Conservation (phyloP, 2,329 filamentous ascomycete species). For the Dactylellina drechsleri region DNA sequence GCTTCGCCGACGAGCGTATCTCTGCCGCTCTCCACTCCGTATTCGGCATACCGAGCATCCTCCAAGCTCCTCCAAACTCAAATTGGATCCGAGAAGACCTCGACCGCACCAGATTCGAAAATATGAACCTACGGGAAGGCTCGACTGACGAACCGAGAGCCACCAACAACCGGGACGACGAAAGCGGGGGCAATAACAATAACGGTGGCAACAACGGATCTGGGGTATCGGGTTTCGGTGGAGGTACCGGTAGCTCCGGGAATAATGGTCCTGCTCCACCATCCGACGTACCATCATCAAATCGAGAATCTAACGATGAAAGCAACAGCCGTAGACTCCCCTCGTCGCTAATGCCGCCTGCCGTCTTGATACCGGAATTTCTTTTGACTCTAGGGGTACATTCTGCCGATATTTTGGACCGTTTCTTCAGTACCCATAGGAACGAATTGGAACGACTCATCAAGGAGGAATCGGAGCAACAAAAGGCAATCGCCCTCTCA, state of each 20-base stretch:
- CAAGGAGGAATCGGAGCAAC: conserved; percentile 33
- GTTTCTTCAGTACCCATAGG: conserved; percentile 19
- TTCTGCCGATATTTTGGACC: conserved; percentile 40
- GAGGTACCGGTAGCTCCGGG: conserved; percentile 37
- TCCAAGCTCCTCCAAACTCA: conserved; percentile 54
- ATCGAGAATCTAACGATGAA: conserved; percentile 28
- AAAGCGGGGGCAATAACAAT: not conserved
- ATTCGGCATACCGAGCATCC: conserved; percentile 58
- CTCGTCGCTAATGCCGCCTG: conserved; percentile 22
- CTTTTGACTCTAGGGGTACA: conserved; percentile 41
- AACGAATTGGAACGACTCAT: conserved; percentile 39
- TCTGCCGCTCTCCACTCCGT: conserved; percentile 57
- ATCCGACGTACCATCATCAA: conserved; percentile 32
- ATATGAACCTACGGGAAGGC: conserved; percentile 38
- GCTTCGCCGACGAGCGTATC: conserved; percentile 57
- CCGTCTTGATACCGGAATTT: conserved; percentile 35
- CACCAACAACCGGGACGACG: conserved; percentile 20
- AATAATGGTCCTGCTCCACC: conserved; percentile 28
- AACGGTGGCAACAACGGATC: conserved; percentile 11
- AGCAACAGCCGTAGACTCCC: conserved; percentile 20
- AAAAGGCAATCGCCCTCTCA: conserved; percentile 24
- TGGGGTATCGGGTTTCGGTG: conserved; percentile 41
- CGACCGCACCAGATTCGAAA: conserved; percentile 39
- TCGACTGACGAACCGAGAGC: conserved; percentile 24
- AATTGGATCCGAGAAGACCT: conserved; percentile 57